These are phyloP conservation scores for Jaltomata sinuosa DNA, from an alignment of 257 asterid species.

Conservation along the genomic window DNA sequence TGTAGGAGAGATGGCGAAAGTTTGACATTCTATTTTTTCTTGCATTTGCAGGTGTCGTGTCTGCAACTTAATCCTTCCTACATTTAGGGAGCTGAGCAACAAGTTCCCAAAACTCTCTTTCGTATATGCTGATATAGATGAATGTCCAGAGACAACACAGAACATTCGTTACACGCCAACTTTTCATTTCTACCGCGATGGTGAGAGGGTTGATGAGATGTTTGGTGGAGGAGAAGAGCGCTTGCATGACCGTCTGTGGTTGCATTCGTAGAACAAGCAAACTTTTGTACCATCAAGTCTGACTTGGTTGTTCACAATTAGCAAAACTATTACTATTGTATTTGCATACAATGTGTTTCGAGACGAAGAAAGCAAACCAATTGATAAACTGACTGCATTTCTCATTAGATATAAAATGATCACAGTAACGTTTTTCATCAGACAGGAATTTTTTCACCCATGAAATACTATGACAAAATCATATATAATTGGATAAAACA, in stretches of 20 bases:
- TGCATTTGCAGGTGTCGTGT: conserved; percentile 56
- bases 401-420: background rate
- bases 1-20: too few relatives aligned
- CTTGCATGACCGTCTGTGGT: conserved; percentile 83
- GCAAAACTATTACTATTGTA: background rate
- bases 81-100: conserved; percentile 45
- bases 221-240: conserved; percentile 87
- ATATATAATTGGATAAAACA: background rate
- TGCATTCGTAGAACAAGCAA: conserved; percentile 43
- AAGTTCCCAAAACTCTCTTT: conserved; percentile 64
- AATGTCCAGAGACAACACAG: conserved; percentile 81
- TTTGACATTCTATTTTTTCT: background rate
- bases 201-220: conserved; percentile 94
- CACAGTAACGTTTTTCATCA: background rate
- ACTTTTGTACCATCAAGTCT: background rate
- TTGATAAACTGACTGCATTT: background rate
- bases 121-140: conserved; percentile 84
- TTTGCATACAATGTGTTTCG: background rate
- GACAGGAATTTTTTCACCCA: background rate
- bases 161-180: conserved; percentile 82
- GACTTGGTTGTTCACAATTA: background rate
- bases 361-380: background rate
- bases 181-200: conserved; percentile 76
- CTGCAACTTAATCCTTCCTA: conserved; percentile 78
- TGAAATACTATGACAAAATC: background rate